phyloP scores from a whole-genome alignment of 2,329 filamentous ascomycete genomes.

The Diaporthe sp. region DNA sequence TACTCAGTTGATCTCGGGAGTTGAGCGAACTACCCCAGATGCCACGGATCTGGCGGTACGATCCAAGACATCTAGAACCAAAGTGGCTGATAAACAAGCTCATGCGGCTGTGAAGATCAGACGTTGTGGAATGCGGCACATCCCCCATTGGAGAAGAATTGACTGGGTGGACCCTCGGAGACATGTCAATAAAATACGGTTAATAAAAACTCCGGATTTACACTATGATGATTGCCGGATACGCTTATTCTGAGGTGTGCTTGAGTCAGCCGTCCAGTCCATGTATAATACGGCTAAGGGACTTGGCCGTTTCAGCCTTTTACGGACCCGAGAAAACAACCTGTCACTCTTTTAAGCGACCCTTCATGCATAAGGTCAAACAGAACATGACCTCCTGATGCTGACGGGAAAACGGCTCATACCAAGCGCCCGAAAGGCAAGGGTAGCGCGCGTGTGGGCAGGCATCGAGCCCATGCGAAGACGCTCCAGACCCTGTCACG shows the following conservation, averaged over 20 bases:
- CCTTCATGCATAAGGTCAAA: background rate
- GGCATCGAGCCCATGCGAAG: background rate
- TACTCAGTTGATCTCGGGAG: slow-evolving; percentile 9
- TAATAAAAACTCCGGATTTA: background rate
- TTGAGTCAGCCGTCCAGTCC: background rate
- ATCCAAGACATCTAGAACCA: background rate
- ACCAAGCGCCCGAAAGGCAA: slow-evolving; percentile 5
- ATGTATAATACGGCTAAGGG: background rate
- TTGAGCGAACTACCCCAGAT: background rate
- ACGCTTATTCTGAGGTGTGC: background rate
- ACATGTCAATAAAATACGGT: slow-evolving; percentile 1
- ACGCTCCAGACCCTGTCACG: background rate
- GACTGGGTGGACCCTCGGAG: background rate
- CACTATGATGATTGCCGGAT: background rate
- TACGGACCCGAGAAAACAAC: background rate
- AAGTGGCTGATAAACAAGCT: slow-evolving; percentile 18
- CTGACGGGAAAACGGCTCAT: background rate
- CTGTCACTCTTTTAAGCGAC: background rate
- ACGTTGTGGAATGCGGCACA: background rate
- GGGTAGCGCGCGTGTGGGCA: background rate
- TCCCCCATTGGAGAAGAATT: background rate
- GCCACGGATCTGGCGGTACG: background rate
- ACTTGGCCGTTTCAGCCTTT: slow-evolving; percentile 25
- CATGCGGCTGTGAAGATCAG: slow-evolving; percentile 9
- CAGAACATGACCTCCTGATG: background rate